Evolutionary conservation across 768 basidiomycete species (phyloP), one percentile per base, ranked within the genome.

Genomic region (Rubroboletus pulcherrimus): DNA sequence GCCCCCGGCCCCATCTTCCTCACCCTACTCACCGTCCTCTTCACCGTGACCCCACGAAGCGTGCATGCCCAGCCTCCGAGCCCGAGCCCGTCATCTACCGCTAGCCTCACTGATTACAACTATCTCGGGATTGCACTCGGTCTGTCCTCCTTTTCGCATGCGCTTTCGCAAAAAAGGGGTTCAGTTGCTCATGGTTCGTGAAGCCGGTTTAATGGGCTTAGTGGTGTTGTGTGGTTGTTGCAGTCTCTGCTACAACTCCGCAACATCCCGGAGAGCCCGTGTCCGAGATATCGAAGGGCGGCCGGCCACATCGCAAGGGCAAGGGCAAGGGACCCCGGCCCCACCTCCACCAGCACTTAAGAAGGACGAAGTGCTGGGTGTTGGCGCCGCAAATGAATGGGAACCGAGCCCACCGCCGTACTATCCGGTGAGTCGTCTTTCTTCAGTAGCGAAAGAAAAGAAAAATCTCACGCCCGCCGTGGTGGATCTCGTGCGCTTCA

Each of bases 361-460:
- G 2, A 57, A 50, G 31, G 46, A 19, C 2, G 30, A 49, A 7
- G 14, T 31, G 5, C 5, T 30, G 14, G 26, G 31, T 30, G 31
- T 17, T 7, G 7, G 7, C 8, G 17, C 30, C 7, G 1, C n/a
- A 4, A 21, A 31, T 5, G 56, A 56, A 10, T 21, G n/a, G 17
- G 56, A 50, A 14, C 24, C 5, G 2, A 9, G 30, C 19, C 55
- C 57, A 11, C 58, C 57, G 21, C 58, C 58, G 4, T 59, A 44
- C 19, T 59, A 53, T 53, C 58, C 47, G 11, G 58, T 59, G 17
- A 45, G 50, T 48, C n/a, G 4, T 31, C 17, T 7, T 17, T 2
- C 4, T 21, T 21, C 34, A 11, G 5, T 12, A 2, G n/a, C 8
- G 14, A 33, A 15, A 7, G 24, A 17, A 10, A 35, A 5, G 6